These are phyloP conservation scores for Pittosporum tobira DNA, from an alignment of 129 eudicot genomes.

Conservation along the genomic window DNA sequence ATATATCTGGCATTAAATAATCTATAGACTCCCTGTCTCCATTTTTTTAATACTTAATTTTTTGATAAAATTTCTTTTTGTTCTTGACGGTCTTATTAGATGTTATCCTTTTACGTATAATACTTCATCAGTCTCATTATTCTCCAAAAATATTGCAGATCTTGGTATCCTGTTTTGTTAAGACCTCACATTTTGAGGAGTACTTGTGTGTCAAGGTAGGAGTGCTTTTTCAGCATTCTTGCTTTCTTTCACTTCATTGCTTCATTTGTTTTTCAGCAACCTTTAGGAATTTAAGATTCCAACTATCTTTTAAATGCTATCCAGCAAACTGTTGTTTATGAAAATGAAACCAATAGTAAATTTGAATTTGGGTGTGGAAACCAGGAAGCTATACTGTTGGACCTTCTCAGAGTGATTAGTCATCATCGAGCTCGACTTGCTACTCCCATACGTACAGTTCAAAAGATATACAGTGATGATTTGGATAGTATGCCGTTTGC, in stretches of 20 bases:
- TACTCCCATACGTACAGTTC: conserved; percentile 93
- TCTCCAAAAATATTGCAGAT: conserved; percentile 37
- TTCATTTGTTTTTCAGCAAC: background rate
- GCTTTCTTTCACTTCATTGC: background rate
- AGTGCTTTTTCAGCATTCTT: conserved; percentile 2
- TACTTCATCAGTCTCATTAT: background rate
- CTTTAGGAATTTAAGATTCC: background rate
- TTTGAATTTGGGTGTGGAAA: conserved; percentile 3
- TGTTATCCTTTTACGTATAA: background rate
- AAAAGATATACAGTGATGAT: conserved; percentile 64
- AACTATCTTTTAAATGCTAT: no score
- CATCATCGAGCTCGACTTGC: conserved; percentile 96
- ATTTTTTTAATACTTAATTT: no score
- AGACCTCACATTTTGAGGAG: conserved; percentile 88
- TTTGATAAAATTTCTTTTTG: no score
- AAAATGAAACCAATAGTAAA: background rate
- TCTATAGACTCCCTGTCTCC: no score
- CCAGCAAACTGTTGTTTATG: background rate
- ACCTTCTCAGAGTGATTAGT: conserved; percentile 78
- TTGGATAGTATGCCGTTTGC: conserved; percentile 62
- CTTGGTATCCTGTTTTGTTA: conserved; percentile 85
- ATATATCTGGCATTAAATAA: background rate
- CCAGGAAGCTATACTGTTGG: conserved; percentile 90
- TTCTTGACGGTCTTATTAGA: no score
- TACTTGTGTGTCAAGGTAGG: conserved; percentile 84